Conservation (phyloP, 225 moss, liverwort and hornwort species). For the Takakia lepidozioides region DNA sequence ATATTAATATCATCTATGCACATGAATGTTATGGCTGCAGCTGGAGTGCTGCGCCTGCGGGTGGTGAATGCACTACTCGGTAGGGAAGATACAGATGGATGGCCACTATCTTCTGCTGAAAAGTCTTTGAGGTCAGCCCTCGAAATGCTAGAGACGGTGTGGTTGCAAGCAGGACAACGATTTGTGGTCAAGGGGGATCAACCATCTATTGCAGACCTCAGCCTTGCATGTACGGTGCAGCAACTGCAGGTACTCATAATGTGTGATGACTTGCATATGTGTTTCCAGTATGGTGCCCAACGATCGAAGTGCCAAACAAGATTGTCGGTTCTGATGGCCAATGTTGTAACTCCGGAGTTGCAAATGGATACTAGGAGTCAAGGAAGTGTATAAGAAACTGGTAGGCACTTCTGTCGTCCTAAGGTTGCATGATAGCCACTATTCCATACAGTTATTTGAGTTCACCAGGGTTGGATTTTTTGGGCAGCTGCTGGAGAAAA, state of each 20-base stretch:
- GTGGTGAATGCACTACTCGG: slow-evolving; percentile 18
- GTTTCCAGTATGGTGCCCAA: too few relatives aligned
- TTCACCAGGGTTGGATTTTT: slow-evolving; percentile 1
- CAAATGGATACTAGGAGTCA: too few relatives aligned
- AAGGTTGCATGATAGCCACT: too few relatives aligned
- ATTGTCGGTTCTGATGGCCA: too few relatives aligned
- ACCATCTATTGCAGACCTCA: slow-evolving; percentile 73
- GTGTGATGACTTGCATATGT: too few relatives aligned
- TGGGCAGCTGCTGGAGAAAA: slow-evolving; percentile 42
- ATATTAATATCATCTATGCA: neutral
- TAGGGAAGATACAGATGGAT: slow-evolving; percentile 22
- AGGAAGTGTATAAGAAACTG: too few relatives aligned
- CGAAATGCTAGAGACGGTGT: slow-evolving; percentile 41
- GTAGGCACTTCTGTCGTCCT: too few relatives aligned
- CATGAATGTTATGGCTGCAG: slow-evolving; percentile 17
- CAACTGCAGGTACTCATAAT: slow-evolving; percentile 71
- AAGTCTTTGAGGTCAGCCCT: slow-evolving; percentile 25
- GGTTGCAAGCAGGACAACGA: slow-evolving; percentile 46
- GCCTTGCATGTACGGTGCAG: slow-evolving; percentile 55
- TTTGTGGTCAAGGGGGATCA: slow-evolving; percentile 44
- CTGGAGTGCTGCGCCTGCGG: slow-evolving; percentile 27
- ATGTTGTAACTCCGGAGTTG: too few relatives aligned
- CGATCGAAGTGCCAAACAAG: too few relatives aligned
- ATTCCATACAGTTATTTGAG: too few relatives aligned
- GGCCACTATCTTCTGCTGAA: slow-evolving; percentile 10